These are phyloP conservation scores for Artemisia tridentata DNA, from an alignment of 129 eudicot genomes.

Conservation along the genomic window DNA sequence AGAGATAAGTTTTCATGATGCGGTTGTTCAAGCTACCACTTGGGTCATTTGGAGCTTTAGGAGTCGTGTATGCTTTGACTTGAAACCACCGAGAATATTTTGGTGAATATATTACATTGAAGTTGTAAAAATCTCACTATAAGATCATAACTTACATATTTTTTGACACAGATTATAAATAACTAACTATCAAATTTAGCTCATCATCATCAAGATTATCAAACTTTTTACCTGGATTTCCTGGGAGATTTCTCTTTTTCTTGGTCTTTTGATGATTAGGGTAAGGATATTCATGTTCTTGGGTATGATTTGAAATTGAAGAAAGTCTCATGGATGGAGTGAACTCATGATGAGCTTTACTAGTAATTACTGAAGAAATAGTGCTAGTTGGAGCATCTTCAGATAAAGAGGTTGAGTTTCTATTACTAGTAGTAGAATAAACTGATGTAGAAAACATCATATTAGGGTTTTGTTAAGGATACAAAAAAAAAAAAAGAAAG, in stretches of 20 bases:
- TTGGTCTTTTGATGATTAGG: constrained; percentile 62
- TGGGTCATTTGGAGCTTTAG: too few species aligned
- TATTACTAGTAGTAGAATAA: constrained; percentile 45
- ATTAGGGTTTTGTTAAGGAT: constrained; percentile 27
- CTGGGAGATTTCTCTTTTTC: constrained; percentile 88
- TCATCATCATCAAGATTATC: neutral
- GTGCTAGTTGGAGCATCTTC: constrained; percentile 48
- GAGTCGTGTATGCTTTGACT: too few species aligned
- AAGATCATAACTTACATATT: too few species aligned
- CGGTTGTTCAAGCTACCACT: too few species aligned
- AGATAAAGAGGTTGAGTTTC: constrained; percentile 48
- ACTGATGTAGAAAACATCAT: constrained; percentile 59
- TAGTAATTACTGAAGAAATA: constrained; percentile 45
- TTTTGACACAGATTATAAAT: too few species aligned
- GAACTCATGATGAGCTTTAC: constrained; percentile 43
- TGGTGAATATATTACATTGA: too few species aligned
- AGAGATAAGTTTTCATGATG: too few species aligned
- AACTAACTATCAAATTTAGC: too few species aligned
- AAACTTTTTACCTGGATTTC: constrained; percentile 72
- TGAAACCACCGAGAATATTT: too few species aligned
- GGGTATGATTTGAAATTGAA: constrained; percentile 22
- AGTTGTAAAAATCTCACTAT: too few species aligned
- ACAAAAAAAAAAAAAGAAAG: constrained; percentile 40
- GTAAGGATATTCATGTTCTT: constrained; percentile 35
- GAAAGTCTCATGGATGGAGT: constrained; percentile 43